Base-by-base conservation (phyloP, 192 early-diverging fungal species). In the Entophlyctis helioformis region DNA sequence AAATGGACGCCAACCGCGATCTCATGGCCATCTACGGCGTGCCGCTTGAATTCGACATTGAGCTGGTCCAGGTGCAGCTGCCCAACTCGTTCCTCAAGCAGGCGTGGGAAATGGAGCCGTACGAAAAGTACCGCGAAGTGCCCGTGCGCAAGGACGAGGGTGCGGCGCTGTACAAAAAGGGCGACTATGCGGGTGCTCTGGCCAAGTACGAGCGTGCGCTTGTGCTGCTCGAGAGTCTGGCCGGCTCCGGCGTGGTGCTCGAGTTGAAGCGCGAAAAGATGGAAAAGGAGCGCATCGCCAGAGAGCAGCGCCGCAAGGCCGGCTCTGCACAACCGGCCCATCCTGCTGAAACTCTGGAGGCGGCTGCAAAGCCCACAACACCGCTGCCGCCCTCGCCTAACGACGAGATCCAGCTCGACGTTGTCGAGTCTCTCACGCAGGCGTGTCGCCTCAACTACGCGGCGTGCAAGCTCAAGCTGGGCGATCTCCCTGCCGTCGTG, bases 11-110 rank as follows among this genome's bases (percentile, higher is more conserved):
- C 8, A 50, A 60, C 35, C 28, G 32, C 12, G 66, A 65, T 31
- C 52, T 76, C 13, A 53, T 58, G 20, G 41, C 46, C n/a, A 44
- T 60, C 19, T 20, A 52, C 27, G 48, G 50, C 42, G 47, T 53
- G 7, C 63, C 63, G 2, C 51, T 76, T 4, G 72, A 76, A 41
- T 57, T 76, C 36, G 69, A 71, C 34, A 56, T 76, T 50, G 63
- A 66, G 19, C 54, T 76, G 23, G n/a, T 66, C 13, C 45, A 59
- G 1, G 69, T 71, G 4, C 65, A 57, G 24, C 32, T 45, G 31
- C 72, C 68, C 5, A 54, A 57, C 23, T 33, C 36, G 13, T 76
- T 62, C 40, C 33, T 36, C n/a, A 52, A 52, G 12, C 58, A 76
- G 42, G 46, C 54, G 9, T 76, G 72, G 72, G 72, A 76, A 41